Base-by-base conservation (phyloP, 495 filamentous ascomycete genomes). In the Podospora tetraspora region DNA sequence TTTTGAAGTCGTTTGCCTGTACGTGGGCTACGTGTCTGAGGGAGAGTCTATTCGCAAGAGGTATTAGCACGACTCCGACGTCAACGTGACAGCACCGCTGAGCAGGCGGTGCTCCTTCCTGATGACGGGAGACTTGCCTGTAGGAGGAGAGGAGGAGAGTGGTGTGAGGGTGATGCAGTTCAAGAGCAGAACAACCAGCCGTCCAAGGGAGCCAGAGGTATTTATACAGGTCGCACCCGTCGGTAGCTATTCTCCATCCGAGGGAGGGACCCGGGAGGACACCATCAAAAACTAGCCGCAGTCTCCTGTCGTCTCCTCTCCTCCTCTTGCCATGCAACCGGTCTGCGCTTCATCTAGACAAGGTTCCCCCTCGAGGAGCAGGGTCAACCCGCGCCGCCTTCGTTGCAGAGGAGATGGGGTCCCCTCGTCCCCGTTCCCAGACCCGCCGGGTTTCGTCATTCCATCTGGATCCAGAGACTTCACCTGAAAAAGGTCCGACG, bases 331-430 rank as follows among this genome's bases (percentile, higher is more conserved):
- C 64, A 61, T 70, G 62, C 64, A 59, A 52, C 59, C 69, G 66
- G 68, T 63, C 68, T 71, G 65, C 70, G 71, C 71, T 73, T 75
- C 69, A 73, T 71, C 68, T 66, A 69, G 61, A 73, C 68, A 71
- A 72, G 69, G 72, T 73, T 68, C 71, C 43, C 68, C 69, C 67
- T 25, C 61, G 70, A 68, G 66, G 57, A 67, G 68, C 72, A 73
- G 68, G 70, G 67, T 64, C 69, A 71, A 73, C 62, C 74, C 71
- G 73, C 75, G 66, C 74, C 74, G 71, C 66, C 64, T 67, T 62
- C 66, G 67, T 59, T 61, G 57, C 65, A 66, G 58, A 32, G 72
- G 66, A 23, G 70, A 60, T 43, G 37, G 27, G 52, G 63, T 65
- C 68, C 68, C 68, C 62, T 70, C 70, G 37, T 59, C 58, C 64